phyloP scores from a whole-genome alignment of 768 basidiomycete genomes.

The Auricularia sp. region DNA sequence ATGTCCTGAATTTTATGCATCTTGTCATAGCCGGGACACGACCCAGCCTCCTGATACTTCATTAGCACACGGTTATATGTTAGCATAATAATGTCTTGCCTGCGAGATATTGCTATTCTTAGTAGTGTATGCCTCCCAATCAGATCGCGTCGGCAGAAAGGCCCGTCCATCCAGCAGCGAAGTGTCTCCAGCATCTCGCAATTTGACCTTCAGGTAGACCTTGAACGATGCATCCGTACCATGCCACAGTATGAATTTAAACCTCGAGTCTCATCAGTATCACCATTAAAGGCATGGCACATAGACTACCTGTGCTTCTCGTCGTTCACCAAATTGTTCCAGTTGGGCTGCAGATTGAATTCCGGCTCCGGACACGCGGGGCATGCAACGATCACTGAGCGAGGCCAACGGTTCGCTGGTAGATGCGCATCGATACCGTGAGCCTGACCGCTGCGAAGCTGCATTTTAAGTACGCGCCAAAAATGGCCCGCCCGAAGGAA shows the following conservation, averaged over 20 bases:
- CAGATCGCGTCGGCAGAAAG: background rate
- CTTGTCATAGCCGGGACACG: background rate
- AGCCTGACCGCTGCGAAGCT: background rate
- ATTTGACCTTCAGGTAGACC: background rate
- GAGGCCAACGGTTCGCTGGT: background rate
- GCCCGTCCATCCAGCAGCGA: background rate
- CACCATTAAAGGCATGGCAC: no score
- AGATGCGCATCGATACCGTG: background rate
- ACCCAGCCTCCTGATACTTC: background rate
- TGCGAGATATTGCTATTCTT: background rate
- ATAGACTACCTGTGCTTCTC: background rate
- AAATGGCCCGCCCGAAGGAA: background rate
- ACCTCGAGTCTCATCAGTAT: background rate
- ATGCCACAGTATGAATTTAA: background rate
- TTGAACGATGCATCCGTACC: background rate
- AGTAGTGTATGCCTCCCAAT: background rate
- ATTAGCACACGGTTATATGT: background rate
- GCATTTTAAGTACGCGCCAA: background rate
- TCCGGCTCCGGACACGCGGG: background rate
- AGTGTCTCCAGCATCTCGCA: background rate
- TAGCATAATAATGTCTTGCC: background rate
- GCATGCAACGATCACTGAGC: background rate
- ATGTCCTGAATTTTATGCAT: background rate
- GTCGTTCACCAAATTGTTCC: background rate
- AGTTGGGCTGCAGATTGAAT: background rate